phyloP scores from a whole-genome alignment of 2,329 filamentous ascomycete species.

The Beauveria sp. region DNA sequence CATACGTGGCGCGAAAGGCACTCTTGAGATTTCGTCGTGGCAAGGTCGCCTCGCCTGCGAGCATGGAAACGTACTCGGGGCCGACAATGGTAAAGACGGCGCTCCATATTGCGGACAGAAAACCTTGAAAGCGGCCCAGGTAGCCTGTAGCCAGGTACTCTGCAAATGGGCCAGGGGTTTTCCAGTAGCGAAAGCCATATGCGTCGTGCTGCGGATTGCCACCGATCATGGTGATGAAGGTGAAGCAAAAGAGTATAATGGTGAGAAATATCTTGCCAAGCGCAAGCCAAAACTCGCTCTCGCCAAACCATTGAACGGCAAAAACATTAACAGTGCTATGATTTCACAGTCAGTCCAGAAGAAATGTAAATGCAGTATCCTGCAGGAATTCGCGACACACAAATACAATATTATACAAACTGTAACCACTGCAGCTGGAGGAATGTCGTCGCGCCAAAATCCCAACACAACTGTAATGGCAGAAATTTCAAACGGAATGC shows the following conservation, averaged over 20 bases:
- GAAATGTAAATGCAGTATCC: too few species aligned
- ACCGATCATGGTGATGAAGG: constrained; percentile 70
- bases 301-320: constrained; percentile 58
- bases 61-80: constrained; percentile 60
- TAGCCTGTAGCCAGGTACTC: constrained; percentile 50
- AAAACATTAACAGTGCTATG: constrained; percentile 52
- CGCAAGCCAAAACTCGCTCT: constrained; percentile 63
- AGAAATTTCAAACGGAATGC: constrained; percentile 35
- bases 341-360: too few species aligned
- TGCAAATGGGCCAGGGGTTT: constrained; percentile 31
- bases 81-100: constrained; percentile 57
- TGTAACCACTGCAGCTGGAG: neutral
- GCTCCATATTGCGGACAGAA: constrained; percentile 58
- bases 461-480: constrained; percentile 15
- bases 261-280: constrained; percentile 59
- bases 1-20: constrained; percentile 67
- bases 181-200: constrained; percentile 65
- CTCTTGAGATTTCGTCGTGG: constrained; percentile 56
- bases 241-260: constrained; percentile 60
- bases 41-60: constrained; percentile 60
- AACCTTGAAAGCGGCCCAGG: constrained; percentile 62
- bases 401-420: neutral
- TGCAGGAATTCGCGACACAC: neutral
- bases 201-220: constrained; percentile 63
- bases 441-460: neutral